Evolutionary conservation across 495 filamentous ascomycete genomes (phyloP), one percentile per base, ranked within the genome.

Genomic region (Coniosporium apollinis): DNA sequence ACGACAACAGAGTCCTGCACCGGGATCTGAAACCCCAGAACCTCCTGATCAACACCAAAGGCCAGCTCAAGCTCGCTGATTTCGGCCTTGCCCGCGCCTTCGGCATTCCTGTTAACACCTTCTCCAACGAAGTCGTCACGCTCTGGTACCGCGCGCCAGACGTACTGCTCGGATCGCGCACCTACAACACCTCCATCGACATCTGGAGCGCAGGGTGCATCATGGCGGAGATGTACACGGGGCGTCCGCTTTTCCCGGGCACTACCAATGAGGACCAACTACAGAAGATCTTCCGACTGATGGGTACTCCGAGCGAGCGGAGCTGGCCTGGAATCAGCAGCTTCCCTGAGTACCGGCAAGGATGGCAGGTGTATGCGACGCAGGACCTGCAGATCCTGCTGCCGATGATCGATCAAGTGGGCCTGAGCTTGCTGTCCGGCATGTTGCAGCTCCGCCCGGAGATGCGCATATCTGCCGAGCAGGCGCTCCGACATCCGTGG

Each of bases 171-270:
- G 86, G 86, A 30, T 82, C 74, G 42, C 62, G 86, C 39, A 93
- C 87, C 24, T 94, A 94, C 57, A 94, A 91, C 57, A 94, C 86
- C 17, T 87, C 80, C 59, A 94, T 94, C 60, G 86, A 94, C 49
- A 94, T 94, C 60, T 94, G 86, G 86, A 86, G 79, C 14, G 86
- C 86, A 10, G 86, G 86, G 25, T 94, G 86, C 55, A 94, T 94
- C 64, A 94, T 94, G 86, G 87, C 86, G 9, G 86, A 94, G 60
- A 89, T 94, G 79, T 94, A 83, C 57, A 91, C 84, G 0, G 87
- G 86, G 9, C 72, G 87, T 2, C 86, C 86, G 0, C 66, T 94
- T 9, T 94, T 94, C 61, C 86, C 86, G 0, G 86, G 86, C 26
- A 94, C 86, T 1, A 91, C 86, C 15, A 94, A 94, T 54, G 86